phyloP scores from a whole-genome alignment of 2,329 filamentous ascomycete genomes.

The Onygena corvina region DNA sequence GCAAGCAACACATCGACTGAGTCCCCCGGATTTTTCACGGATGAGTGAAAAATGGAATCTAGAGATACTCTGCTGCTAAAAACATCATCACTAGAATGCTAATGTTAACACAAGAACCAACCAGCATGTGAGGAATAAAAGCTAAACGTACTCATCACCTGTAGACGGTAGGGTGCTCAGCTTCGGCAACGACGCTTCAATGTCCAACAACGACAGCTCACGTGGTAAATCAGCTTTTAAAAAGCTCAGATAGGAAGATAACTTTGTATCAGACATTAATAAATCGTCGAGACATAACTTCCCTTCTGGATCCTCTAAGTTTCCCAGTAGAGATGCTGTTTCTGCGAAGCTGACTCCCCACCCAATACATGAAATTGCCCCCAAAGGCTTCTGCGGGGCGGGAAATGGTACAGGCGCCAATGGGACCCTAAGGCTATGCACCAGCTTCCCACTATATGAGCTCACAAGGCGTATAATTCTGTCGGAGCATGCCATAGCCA shows the following conservation, averaged over 20 bases:
- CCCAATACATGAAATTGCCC: conserved; percentile 37
- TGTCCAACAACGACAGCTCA: conserved; percentile 61
- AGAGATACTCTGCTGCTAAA: conserved; percentile 59
- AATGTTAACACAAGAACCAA: neutral
- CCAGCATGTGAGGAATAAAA: neutral
- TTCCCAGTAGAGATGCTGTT: conserved; percentile 32
- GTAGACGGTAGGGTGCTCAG: conserved; percentile 58
- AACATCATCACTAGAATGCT: conserved; percentile 41
- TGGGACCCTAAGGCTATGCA: conserved; percentile 49
- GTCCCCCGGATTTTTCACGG: conserved; percentile 53
- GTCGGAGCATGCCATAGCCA: conserved; percentile 77
- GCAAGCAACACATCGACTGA: conserved; percentile 69
- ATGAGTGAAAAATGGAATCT: conserved; percentile 55
- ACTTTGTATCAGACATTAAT: conserved; percentile 28
- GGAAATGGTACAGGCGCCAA: conserved; percentile 31
- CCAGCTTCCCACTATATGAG: conserved; percentile 67
- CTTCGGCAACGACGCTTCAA: conserved; percentile 64
- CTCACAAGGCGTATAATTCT: conserved; percentile 64
- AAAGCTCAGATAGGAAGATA: conserved; percentile 21
- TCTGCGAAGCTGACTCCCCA: conserved; percentile 47
- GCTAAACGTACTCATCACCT: conserved; percentile 42
- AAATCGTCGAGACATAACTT: conserved; percentile 33
- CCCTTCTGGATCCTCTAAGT: conserved; percentile 21
- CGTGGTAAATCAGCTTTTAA: conserved; percentile 51
- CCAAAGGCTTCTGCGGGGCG: conserved; percentile 31